Base-by-base conservation (phyloP, 305 asterid species). In the Plantago lanceolata region DNA sequence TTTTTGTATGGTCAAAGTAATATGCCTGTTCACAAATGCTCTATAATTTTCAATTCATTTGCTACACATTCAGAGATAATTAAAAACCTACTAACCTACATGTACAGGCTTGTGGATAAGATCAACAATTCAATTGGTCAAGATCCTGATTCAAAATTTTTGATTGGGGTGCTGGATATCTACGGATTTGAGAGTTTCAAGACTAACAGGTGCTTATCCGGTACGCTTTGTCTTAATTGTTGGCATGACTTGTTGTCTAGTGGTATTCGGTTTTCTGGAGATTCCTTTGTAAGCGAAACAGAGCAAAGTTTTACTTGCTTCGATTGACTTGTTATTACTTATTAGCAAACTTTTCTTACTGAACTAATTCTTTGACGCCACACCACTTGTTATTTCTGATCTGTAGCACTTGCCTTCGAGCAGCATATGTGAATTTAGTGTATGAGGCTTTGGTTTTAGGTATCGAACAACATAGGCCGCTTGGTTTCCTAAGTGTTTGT, bases 101-200 rank as follows among this genome's bases (percentile, higher is more conserved):
- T 64, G 55, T 81, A 72, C 97, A 94, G 97, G 99, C 94, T 94
- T 47, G 99, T 94, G 70, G 95, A 94, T 67, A 90, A 64, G 73
- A 90, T 94, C 59, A 94, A 94, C 75, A 88, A 68, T 71, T 83
- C 95, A 61, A 90, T 90, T 33, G 97, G 97, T 67, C 96, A 90
- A 76, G 99, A 94, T 79, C 88, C 96, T 13, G 72, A 69, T 71
- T 88, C 97, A 35, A 94, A 94, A 70, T 81, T 63, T 65, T 74
- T 90, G 64, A 94, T 90, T 24, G 97, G 99, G 48, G 99, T 94
- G 70, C 96, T 94, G 70, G 96, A 90, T 79, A 90, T 94, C 64
- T 90, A 94, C 66, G 99, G 99, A 64, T 94, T 94, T 68, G 99
- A 94, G 79, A 94, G 99, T 81, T 90, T 94, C 95, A 90, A 90